Percentiles rank a stretch among this genome's conserved stretches.
These are phyloP conservation scores for Haplosporangium sp. DNA, from an alignment of 371 early-diverging fungal genomes.

Conservation along the genomic window DNA sequence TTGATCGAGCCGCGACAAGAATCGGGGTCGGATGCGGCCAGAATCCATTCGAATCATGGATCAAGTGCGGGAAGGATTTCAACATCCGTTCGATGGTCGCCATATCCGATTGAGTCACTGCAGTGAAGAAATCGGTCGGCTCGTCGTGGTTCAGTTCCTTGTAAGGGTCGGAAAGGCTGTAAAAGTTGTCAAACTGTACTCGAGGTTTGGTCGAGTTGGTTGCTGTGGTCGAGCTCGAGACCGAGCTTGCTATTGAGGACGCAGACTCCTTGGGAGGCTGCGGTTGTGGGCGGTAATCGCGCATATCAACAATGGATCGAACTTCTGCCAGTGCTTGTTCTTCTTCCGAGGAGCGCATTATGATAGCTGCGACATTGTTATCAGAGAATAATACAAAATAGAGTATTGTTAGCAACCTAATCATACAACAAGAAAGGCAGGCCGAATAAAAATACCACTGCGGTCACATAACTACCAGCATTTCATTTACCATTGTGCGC, in stretches of 20 bases:
- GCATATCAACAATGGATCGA: conserved; percentile 9
- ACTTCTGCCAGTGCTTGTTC: conserved; percentile 5
- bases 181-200: conserved; percentile 47
- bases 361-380: not conserved
- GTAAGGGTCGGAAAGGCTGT: conserved; percentile 52
- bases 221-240: conserved; percentile 13
- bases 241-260: conserved; percentile 16
- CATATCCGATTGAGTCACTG: conserved; percentile 41
- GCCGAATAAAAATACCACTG: not conserved
- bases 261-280: conserved; percentile 36
- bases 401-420: not conserved
- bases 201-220: conserved; percentile 11
- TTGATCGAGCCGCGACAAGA: conserved; percentile 45
- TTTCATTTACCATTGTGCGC: conserved; percentile 19
- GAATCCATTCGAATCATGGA: conserved; percentile 40
- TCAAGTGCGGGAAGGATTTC: conserved; percentile 24
- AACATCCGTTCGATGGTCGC: conserved; percentile 35
- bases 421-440: not conserved
- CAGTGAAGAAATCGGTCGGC: conserved; percentile 46
- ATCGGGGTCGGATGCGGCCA: conserved; percentile 48
- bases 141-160: conserved; percentile 41
- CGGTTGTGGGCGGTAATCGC: conserved; percentile 15
- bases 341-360: conserved; percentile 17
- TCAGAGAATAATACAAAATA: not conserved
- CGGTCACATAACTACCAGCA: too few species aligned